Evolutionary conservation across 106 monocot species (phyloP).

Genomic region (Allium fistulosum): DNA sequence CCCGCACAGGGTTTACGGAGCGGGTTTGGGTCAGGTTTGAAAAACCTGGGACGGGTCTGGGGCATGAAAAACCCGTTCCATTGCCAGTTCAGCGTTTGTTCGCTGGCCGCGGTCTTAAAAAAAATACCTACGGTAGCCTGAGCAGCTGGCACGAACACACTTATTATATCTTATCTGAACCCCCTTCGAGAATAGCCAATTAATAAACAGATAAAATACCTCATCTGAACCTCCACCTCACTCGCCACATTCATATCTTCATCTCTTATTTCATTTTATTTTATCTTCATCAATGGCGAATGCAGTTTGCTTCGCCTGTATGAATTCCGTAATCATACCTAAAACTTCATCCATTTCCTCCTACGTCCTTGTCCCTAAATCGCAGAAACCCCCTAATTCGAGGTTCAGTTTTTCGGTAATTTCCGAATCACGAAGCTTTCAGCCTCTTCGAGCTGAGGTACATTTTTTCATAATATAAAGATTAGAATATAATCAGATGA

Average conservation of each 20-base stretch:
- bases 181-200: not conserved
- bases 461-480: not conserved
- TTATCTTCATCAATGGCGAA: not conserved
- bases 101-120: too few relatives aligned
- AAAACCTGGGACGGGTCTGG: too few relatives aligned
- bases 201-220: not conserved
- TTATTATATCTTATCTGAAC: too few relatives aligned
- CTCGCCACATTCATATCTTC: not conserved
- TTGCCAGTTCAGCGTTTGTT: too few relatives aligned
- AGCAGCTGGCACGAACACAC: too few relatives aligned
- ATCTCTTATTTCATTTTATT: too few relatives aligned
- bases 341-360: not conserved
- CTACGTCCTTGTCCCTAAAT: not conserved
- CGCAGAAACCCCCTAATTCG: not conserved
- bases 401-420: not conserved
- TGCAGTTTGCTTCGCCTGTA: conserved; percentile 4
- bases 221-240: not conserved
- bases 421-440: not conserved
- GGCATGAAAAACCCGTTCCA: too few relatives aligned
- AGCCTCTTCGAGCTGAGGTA: conserved; percentile 3
- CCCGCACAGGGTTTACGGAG: too few relatives aligned
- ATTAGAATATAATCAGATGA: not conserved
- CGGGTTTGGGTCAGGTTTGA: too few relatives aligned
- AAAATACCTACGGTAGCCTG: too few relatives aligned
- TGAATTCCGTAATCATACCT: not conserved